Percentiles rank a stretch among this genome's conserved stretches.
phyloP scores from a whole-genome alignment of 352 stramenopile species.

The Globisporangium polare region DNA sequence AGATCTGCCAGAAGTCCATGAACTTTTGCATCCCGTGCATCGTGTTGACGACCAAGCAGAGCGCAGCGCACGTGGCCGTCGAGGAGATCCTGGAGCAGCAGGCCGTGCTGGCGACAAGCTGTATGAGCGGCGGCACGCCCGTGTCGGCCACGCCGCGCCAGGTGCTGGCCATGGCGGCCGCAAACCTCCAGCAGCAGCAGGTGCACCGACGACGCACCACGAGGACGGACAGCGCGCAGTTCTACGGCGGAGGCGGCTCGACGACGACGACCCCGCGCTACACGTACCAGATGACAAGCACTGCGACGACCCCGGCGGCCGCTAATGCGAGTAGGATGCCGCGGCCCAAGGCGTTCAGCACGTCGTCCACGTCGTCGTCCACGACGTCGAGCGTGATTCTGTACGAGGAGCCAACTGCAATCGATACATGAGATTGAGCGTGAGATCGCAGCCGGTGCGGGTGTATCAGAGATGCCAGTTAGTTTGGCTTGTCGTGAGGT shows the following conservation, averaged over 20 bases:
- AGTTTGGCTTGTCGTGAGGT: too few relatives aligned
- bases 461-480: too few relatives aligned
- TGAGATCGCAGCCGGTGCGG: background rate
- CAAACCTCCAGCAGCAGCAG: slow-evolving; percentile 2
- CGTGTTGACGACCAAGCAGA: slow-evolving; percentile 35
- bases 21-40: slow-evolving; percentile 51
- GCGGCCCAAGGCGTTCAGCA: slow-evolving; percentile 18
- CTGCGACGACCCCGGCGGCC: background rate
- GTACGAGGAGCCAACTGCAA: slow-evolving; percentile 14
- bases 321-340: background rate
- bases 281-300: background rate
- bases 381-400: slow-evolving; percentile 16
- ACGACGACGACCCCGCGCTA: slow-evolving; percentile 8
- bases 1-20: slow-evolving; percentile 40
- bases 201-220: background rate
- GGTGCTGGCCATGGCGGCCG: slow-evolving; percentile 7
- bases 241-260: background rate
- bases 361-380: slow-evolving; percentile 14
- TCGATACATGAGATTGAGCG: background rate
- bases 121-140: background rate
- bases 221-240: background rate
- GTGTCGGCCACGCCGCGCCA: slow-evolving; percentile 11
- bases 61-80: slow-evolving; percentile 32
- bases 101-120: background rate
- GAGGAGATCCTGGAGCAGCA: slow-evolving; percentile 30